phyloP scores from a whole-genome alignment of 2,329 filamentous ascomycete species.

The Diaporthe ampelina region DNA sequence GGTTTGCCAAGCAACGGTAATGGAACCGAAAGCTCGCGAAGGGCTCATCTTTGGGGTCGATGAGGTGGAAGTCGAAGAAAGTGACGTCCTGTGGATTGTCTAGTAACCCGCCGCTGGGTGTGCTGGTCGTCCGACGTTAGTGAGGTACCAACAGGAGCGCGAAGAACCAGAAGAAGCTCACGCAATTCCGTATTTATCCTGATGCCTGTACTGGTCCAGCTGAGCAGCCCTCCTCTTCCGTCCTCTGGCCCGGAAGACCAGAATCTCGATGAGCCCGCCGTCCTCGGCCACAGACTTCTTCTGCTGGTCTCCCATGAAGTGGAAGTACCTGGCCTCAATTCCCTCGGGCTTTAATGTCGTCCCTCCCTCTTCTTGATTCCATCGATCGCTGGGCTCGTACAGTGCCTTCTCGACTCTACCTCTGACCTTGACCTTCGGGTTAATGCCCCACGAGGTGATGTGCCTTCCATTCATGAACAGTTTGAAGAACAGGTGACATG shows the following conservation, averaged over 20 bases:
- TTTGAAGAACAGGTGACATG: conserved; percentile 66
- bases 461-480: conserved; percentile 67
- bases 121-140: conserved; percentile 51
- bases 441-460: conserved; percentile 66
- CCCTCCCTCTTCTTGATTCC: conserved; percentile 56
- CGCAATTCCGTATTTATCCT: conserved; percentile 67
- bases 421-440: conserved; percentile 51
- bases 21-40: conserved; percentile 69
- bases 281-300: conserved; percentile 61
- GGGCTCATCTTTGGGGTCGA: conserved; percentile 65
- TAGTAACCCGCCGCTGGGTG: conserved; percentile 66
- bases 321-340: conserved; percentile 65
- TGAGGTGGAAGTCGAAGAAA: conserved; percentile 67
- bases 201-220: conserved; percentile 59
- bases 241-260: conserved; percentile 65
- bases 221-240: conserved; percentile 58
- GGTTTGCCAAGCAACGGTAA: conserved; percentile 66
- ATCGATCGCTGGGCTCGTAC: conserved; percentile 61
- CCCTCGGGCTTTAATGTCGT: conserved; percentile 53
- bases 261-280: conserved; percentile 69
- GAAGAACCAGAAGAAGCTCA: conserved; percentile 52
- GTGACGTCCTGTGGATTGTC: conserved; percentile 63
- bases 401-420: conserved; percentile 62
- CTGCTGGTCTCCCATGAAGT: conserved; percentile 58
- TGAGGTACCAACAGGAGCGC: conserved; percentile 18